Evolutionary conservation across 371 early-diverging fungal species (phyloP), one percentile per base, ranked within the genome.

Genomic region (Syncephalastrum racemosum): DNA sequence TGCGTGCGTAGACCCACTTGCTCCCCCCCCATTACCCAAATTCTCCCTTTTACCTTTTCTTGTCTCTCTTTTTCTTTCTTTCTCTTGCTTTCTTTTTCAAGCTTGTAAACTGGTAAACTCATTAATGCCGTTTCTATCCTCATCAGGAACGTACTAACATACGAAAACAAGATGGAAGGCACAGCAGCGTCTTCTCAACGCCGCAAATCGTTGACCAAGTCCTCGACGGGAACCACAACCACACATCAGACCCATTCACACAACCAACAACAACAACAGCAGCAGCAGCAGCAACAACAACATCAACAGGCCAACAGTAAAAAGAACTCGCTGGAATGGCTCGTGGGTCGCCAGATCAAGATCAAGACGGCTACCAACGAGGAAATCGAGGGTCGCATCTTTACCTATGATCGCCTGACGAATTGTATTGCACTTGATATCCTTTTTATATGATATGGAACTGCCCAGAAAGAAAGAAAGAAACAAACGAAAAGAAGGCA

Each of bases 361-460:
- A 63, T 84, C 50, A 81, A 80, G 58, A 84, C 85, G 1, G 59
- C 60, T 45, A 64, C 68, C 36, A 79, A 81, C 67, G 85, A 85
- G 63, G 71, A 77, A 60, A 64, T 80, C 50, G 79, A 84, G 36
- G 88, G 88, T 22, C 66, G 70, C 44, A 76, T 88, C 52, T 88
- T 78, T 62, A 79, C 88, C 2, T 82, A 72, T 52, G 88, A 88
- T 66, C 60, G 70, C 36, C 70, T 68, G 48, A 82, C 84, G 50
- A 85, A 84, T 66, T 81, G 83, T 56, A 62, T 88, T 64, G 86
- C 80, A 51, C 77, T 88, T 71, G 82, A 88, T 83, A 86, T 83
- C 73, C 72, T 70, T 73, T 73, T 69, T 59, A 23, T 59, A 49
- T 46, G 42, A 36, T 19, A 45, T 45, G 2, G 0, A 6, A 16